Conservation (phyloP, 805 yeast genomes). For the Kluyveromyces starmeri region DNA sequence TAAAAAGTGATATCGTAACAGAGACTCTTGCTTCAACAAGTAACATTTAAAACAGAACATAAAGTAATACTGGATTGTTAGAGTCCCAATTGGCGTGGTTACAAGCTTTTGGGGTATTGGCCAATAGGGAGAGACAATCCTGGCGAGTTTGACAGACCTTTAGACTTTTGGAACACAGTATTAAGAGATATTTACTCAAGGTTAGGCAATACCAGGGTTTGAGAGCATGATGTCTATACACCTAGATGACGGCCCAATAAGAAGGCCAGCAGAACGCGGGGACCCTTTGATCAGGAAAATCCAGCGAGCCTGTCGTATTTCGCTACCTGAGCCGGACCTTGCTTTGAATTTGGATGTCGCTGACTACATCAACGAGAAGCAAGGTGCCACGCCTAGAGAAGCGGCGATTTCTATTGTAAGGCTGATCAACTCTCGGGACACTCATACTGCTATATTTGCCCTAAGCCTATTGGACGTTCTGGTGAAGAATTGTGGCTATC, state of each 20-base stretch:
- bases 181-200: too few relatives aligned
- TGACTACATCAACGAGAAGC: constrained; percentile 85
- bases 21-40: too few relatives aligned
- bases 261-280: constrained; percentile 23
- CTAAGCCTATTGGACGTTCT: constrained; percentile 74
- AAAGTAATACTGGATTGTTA: too few relatives aligned
- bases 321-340: constrained; percentile 77
- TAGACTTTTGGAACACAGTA: too few relatives aligned
- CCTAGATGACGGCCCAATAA: constrained; percentile 27
- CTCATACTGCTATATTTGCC: constrained; percentile 80
- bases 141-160: too few relatives aligned
- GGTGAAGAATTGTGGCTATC: constrained; percentile 97
- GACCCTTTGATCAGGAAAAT: constrained; percentile 35
- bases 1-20: too few relatives aligned
- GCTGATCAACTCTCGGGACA: constrained; percentile 70
- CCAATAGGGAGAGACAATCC: too few relatives aligned
- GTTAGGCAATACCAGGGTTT: too few relatives aligned
- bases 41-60: too few relatives aligned
- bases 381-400: constrained; percentile 83
- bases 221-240: constrained; percentile 15
- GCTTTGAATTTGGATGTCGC: constrained; percentile 87
- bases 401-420: constrained; percentile 83
- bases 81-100: too few relatives aligned
- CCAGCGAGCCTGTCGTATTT: constrained; percentile 78
- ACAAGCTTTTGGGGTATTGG: too few relatives aligned